Base-by-base conservation (phyloP, 768 basidiomycete genomes). In the Auricularia sp. region DNA sequence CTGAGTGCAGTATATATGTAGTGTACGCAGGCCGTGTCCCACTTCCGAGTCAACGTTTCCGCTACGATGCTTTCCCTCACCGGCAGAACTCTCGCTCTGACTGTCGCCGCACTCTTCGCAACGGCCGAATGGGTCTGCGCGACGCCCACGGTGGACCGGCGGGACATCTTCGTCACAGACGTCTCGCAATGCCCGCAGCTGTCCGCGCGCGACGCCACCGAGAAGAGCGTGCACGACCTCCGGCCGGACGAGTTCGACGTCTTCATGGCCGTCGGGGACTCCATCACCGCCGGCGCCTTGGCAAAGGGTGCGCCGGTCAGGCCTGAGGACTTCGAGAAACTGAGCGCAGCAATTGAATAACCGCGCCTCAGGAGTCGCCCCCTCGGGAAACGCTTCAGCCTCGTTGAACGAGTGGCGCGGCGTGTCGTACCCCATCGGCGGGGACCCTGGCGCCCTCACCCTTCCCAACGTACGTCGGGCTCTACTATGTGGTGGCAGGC, bases 231-330 rank as follows among this genome's bases (percentile, higher is more conserved):
- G 56, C 56, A 59, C 29, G 24, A 59, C 34, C 24, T 59, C 24
- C 56, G 56, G 8, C 75, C 75, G 54, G 75, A 76, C 54, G 73
- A 76, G 44, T 71, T 76, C 65, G 64, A 66, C 11, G 73, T 73
- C 11, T 58, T 74, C 29, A 70, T 73, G 66, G 74, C 73, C 11
- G 11, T 76, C n/a, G 75, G 75, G 13, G 75, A 76, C 61, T 73
- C 72, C 3, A 75, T 76, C 62, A 74, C 75, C 2, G 75, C 74
- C 6, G 75, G 69, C 0, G 54, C 71, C 8, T 68, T 76, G 42
- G 73, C 73, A 29, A 56, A 65, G 58, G 63, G 39, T 42, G 2
- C 29, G 29, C 29, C 29, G 1, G 29, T 29, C 29, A 29, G 29
- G 29, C 29, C 29, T 29, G 29, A 29, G 29, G 29, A 29, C 29